Base-by-base conservation (phyloP, 2,329 filamentous ascomycete species). In the Colletotrichum horii region DNA sequence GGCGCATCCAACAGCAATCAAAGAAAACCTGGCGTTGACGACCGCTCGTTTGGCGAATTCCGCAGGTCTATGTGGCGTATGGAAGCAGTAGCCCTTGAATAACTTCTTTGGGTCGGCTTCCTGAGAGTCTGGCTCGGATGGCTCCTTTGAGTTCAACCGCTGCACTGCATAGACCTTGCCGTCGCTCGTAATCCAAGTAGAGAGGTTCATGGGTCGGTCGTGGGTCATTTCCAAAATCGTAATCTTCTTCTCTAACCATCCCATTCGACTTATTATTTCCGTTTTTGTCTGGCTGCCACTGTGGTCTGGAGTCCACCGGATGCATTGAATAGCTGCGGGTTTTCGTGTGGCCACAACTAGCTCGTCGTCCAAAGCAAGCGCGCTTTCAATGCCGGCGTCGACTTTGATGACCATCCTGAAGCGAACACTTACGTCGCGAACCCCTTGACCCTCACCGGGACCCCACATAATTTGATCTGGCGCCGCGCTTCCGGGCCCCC, bases 391-490 rank as follows among this genome's bases (percentile, higher is more conserved):
- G 4, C 97, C 97, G 4, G 97, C 97, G 84, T 99, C 97, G 22
- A 99, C 95, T 83, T 98, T 97, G 81, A 99, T 98, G 16, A 98
- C 96, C 94, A 98, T 98, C 73, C 96, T 92, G 84, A 99, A 99
- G 14, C 95, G 94, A 65, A 99, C 90, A 80, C 94, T 98, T 71
- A 98, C 92, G 84, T 99, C 97, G 69, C 92, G 91, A 66, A 98
- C 93, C 5, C 95, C 95, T 65, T 90, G 90, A 12, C 94, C 94
- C 83, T 98, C 97, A 38, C 96, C 96, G 3, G 94, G 92, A 0
- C 95, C 95, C 84, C 94, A 92, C 15, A 94, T 83, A 66, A 94
- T 91, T 78, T 92, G 89, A 67, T 93, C 92, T 3, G 91, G 90
- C 22, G 87, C 86, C 11, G 87, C 83, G 38, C 89, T 88, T 6